A percentile compares a stretch with the other conserved stretches of the same genome.
phyloP scores from a whole-genome alignment of 352 stramenopile species.

The Phytophthora syringae region DNA sequence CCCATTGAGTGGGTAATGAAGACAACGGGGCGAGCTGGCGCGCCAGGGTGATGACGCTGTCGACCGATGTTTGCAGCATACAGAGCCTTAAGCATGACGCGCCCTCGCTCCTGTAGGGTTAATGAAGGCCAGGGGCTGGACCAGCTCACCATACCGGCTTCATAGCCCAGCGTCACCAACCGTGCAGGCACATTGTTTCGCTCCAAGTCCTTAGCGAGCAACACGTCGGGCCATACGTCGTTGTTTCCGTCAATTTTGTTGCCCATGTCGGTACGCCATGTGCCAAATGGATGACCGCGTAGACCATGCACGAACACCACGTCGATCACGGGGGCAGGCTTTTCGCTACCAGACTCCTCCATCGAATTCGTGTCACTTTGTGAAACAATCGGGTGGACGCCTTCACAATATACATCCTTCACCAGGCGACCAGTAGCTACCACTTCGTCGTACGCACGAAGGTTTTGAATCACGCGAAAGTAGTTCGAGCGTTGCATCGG shows the following conservation, averaged over 20 bases:
- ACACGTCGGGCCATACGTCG: constrained; percentile 78
- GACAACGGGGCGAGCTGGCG: constrained; percentile 55
- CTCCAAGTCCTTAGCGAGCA: constrained; percentile 69
- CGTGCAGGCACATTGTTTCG: constrained; percentile 49
- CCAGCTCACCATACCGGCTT: constrained; percentile 86
- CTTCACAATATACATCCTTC: constrained; percentile 74
- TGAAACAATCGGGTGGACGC: constrained; percentile 79
- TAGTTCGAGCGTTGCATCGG: constrained; percentile 81
- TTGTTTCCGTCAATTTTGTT: constrained; percentile 59
- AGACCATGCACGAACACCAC: constrained; percentile 88
- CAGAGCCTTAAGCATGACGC: constrained; percentile 76
- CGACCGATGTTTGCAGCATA: constrained; percentile 72
- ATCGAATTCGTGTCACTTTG: constrained; percentile 10
- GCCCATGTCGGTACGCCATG: constrained; percentile 83
- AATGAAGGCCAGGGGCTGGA: constrained; percentile 87
- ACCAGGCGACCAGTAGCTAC: constrained; percentile 36
- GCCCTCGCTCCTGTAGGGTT: constrained; percentile 72
- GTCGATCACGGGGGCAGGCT: constrained; percentile 45
- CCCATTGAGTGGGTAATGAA: constrained; percentile 92
- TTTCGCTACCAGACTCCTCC: constrained; percentile 8
- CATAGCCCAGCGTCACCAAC: constrained; percentile 81
- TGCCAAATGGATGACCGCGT: constrained; percentile 81
- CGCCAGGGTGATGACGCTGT: constrained; percentile 12
- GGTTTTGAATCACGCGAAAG: constrained; percentile 74
- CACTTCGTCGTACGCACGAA: constrained; percentile 63